Conservation (phyloP, 208 protist species). For the Leishmania arabica region DNA sequence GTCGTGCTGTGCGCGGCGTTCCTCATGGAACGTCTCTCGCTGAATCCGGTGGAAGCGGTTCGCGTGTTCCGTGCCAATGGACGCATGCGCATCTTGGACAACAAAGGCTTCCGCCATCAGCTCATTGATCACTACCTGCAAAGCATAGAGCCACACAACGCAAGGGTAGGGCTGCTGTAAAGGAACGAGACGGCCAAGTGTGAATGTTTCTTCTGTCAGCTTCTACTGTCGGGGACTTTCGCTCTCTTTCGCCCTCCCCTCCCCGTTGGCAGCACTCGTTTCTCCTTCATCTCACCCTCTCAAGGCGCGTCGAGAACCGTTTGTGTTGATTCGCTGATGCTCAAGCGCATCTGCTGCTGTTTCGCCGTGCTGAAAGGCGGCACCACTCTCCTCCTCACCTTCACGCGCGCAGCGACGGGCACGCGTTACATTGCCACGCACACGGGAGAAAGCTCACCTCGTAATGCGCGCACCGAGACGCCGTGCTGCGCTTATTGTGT, state of each 20-base stretch:
- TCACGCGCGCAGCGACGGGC: not conserved
- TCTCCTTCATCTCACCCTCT: not conserved
- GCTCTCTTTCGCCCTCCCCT: not conserved
- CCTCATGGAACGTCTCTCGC: constrained; percentile 60
- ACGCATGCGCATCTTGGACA: constrained; percentile 72
- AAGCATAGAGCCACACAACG: constrained; percentile 15
- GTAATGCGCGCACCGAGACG: not conserved
- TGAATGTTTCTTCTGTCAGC: not conserved
- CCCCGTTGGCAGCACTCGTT: not conserved
- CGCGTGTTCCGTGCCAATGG: constrained; percentile 59
- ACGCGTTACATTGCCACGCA: not conserved
- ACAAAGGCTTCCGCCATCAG: constrained; percentile 81
- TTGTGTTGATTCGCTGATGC: not conserved
- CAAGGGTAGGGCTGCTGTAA: constrained; percentile 11
- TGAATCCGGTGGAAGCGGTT: constrained; percentile 60
- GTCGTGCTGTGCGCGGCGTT: constrained; percentile 83
- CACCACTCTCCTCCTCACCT: not conserved
- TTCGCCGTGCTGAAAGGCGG: not conserved
- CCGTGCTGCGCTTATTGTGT: not conserved
- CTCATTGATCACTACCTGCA: constrained; percentile 86
- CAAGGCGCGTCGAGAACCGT: not conserved
- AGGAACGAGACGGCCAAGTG: not conserved
- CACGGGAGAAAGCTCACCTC: not conserved
- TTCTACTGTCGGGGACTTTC: not conserved
- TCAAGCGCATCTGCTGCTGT: not conserved